These are phyloP conservation scores for Penicillium sp. DNA, from an alignment of 2,329 filamentous ascomycete genomes.

Conservation along the genomic window DNA sequence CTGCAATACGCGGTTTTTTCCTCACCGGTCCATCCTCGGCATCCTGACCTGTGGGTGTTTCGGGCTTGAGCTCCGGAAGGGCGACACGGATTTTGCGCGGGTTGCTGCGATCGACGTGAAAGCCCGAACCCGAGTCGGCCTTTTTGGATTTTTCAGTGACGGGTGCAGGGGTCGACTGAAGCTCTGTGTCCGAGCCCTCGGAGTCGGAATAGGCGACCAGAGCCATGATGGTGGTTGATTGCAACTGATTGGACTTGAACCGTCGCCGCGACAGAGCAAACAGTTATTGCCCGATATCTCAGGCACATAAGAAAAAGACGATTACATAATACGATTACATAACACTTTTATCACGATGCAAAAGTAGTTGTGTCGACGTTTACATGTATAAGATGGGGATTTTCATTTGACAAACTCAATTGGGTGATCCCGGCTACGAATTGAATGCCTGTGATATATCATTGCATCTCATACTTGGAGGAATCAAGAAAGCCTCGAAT, in stretches of 20 bases:
- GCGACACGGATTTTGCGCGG: constrained; percentile 78
- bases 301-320: too few species aligned
- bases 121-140: constrained; percentile 54
- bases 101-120: constrained; percentile 74
- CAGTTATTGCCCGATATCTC: too few species aligned
- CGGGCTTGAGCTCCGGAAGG: constrained; percentile 54
- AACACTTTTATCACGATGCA: too few species aligned
- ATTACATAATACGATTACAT: too few species aligned
- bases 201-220: constrained; percentile 81
- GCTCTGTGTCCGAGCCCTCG: constrained; percentile 60
- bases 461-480: too few species aligned
- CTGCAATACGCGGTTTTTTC: constrained; percentile 62
- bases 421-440: too few species aligned
- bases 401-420: too few species aligned
- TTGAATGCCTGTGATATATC: too few species aligned
- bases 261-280: too few species aligned
- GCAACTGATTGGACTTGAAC: not conserved
- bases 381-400: too few species aligned
- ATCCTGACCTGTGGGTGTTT: constrained; percentile 29
- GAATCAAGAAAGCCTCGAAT: not conserved
- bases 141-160: constrained; percentile 10
- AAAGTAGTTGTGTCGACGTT: too few species aligned
- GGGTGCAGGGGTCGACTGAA: constrained; percentile 25
- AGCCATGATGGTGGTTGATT: constrained; percentile 52
- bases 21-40: constrained; percentile 55